Evolutionary conservation across 441 rosid genomes (phyloP).

Genomic region (Erodium texanum): DNA sequence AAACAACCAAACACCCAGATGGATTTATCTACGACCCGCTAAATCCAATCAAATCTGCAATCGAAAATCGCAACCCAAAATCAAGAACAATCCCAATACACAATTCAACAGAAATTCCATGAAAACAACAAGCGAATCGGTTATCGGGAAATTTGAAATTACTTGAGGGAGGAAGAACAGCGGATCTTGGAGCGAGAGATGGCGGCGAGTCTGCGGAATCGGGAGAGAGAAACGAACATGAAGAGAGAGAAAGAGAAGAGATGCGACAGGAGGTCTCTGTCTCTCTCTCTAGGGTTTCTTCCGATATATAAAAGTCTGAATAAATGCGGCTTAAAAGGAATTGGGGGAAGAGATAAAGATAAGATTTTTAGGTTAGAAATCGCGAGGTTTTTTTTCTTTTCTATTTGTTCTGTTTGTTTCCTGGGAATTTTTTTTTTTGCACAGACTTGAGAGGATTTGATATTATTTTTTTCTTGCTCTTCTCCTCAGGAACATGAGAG

Average conservation of each 20-base stretch:
- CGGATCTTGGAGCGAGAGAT: neutral
- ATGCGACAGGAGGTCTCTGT: neutral
- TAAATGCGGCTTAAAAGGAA: neutral
- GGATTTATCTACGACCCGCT: neutral
- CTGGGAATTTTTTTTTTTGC: neutral
- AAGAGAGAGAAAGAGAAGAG: slow-evolving; percentile 4
- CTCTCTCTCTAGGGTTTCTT: slow-evolving; percentile 5
- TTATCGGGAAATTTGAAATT: neutral
- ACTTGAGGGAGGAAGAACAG: neutral
- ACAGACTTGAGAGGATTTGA: neutral
- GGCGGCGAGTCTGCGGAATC: neutral
- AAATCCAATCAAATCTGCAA: slow-evolving; percentile 3
- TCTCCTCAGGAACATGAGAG: neutral
- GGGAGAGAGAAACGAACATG: neutral
- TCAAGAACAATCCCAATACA: neutral
- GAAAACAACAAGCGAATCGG: neutral
- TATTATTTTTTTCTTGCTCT: neutral
- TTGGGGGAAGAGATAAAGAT: neutral
- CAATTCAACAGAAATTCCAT: no score
- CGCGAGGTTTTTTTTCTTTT: neutral
- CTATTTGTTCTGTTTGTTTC: neutral
- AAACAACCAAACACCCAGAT: neutral
- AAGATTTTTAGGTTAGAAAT: slow-evolving; percentile 1
- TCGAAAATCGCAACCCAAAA: neutral
- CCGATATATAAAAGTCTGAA: neutral